Evolutionary conservation across 2,329 filamentous ascomycete species (phyloP).

Genomic region (Cladosporium oxysporum): DNA sequence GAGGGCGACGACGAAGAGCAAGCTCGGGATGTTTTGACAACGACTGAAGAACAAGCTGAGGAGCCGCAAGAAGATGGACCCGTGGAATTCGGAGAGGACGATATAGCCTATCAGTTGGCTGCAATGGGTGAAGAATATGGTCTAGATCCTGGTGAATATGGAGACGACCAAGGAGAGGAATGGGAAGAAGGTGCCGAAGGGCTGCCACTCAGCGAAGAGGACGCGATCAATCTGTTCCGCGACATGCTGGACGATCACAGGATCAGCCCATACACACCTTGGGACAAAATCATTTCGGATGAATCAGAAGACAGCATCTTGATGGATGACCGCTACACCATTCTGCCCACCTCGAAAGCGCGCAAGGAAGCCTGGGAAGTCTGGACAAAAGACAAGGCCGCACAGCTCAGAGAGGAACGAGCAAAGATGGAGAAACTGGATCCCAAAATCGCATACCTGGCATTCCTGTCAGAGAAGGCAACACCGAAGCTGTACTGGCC

Average conservation of each 20-base stretch:
- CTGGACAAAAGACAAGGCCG: conserved; percentile 79
- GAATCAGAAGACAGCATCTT: conserved; percentile 68
- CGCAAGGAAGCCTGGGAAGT: conserved; percentile 80
- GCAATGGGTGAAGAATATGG: conserved; percentile 87
- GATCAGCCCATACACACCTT: conserved; percentile 85
- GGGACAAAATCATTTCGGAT: conserved; percentile 80
- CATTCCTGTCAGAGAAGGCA: conserved; percentile 77
- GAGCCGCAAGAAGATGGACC: conserved; percentile 43
- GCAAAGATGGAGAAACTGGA: conserved; percentile 78
- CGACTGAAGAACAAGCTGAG: conserved; percentile 62
- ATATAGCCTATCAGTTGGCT: conserved; percentile 88
- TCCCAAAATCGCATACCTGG: conserved; percentile 78
- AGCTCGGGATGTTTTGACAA: conserved; percentile 48
- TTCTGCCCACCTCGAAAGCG: conserved; percentile 75
- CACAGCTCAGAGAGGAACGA: conserved; percentile 68
- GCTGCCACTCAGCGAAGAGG: conserved; percentile 69
- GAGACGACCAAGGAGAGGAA: conserved; percentile 56
- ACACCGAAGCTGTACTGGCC: conserved; percentile 95
- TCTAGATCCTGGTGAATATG: conserved; percentile 74
- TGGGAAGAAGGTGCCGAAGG: conserved; percentile 74
- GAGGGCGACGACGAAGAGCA: conserved; percentile 48
- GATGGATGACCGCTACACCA: conserved; percentile 84
- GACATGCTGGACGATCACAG: conserved; percentile 80
- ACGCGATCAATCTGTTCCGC: conserved; percentile 76
- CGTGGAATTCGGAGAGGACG: conserved; percentile 87